These are phyloP conservation scores for Rhynchosporium agropyri DNA, from an alignment of 2,329 filamentous ascomycete genomes.

Conservation along the genomic window DNA sequence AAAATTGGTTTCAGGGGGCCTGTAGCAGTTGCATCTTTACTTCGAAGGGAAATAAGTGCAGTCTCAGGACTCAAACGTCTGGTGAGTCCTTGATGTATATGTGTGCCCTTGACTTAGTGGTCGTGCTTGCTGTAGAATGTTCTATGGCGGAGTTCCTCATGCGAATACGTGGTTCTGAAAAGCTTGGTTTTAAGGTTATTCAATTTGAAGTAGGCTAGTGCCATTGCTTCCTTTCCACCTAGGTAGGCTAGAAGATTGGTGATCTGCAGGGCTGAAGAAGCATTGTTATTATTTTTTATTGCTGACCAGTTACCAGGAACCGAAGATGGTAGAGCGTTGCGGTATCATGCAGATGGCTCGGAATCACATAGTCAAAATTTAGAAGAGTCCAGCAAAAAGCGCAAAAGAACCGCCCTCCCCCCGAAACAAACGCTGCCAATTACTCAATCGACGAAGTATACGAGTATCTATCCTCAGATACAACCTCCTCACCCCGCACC, in stretches of 20 bases:
- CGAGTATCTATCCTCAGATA: constrained; percentile 24
- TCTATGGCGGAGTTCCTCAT: neutral
- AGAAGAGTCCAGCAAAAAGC: constrained; percentile 26
- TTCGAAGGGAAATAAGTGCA: constrained; percentile 37
- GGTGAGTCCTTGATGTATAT: constrained; percentile 23
- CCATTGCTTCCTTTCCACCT: neutral
- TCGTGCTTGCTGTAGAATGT: neutral
- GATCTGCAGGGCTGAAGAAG: neutral
- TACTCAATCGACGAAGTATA: constrained; percentile 18
- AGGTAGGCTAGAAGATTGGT: neutral
- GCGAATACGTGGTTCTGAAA: neutral
- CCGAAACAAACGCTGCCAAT: neutral
- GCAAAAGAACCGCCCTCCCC: constrained; percentile 27
- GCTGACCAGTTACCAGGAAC: constrained; percentile 26
- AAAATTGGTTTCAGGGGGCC: constrained; percentile 37
- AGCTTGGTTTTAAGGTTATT: too few relatives aligned
- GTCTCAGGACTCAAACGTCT: constrained; percentile 30
- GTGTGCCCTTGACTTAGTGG: constrained; percentile 2
- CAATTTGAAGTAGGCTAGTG: constrained; percentile 2
- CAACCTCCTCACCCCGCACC: constrained; percentile 11
- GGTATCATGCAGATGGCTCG: constrained; percentile 33
- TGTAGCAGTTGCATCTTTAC: constrained; percentile 38
- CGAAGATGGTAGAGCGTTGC: constrained; percentile 32
- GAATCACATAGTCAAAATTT: constrained; percentile 24
- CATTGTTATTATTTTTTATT: constrained; percentile 6